A percentile compares a stretch with the other conserved stretches of the same genome.
phyloP scores from a whole-genome alignment of 495 filamentous ascomycete species.

The Xanthoparmelia taractica region DNA sequence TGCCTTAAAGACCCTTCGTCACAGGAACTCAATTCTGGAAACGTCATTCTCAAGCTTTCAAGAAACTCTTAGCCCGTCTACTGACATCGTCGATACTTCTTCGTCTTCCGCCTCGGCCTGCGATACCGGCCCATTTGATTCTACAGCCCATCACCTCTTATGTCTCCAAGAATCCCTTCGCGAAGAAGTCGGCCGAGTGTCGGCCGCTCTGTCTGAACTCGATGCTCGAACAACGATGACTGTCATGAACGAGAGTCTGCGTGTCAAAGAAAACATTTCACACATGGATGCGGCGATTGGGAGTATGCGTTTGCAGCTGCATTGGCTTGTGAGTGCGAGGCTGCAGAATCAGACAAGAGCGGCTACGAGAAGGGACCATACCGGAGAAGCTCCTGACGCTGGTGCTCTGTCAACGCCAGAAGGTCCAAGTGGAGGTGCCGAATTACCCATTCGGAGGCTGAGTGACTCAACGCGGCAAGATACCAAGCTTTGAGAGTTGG shows the following conservation, averaged over 20 bases:
- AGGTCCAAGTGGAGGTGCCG: conserved; percentile 5
- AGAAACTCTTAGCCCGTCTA: conserved; percentile 30
- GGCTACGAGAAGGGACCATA: conserved; percentile 2
- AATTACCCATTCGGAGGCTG: conserved; percentile 9
- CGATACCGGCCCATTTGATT: conserved; percentile 31
- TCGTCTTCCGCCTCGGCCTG: conserved; percentile 9
- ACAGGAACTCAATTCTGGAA: conserved; percentile 53
- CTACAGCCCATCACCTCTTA: conserved; percentile 51
- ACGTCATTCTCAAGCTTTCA: conserved; percentile 45
- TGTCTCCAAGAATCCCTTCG: conserved; percentile 62
- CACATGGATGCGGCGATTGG: conserved; percentile 58
- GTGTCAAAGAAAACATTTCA: conserved; percentile 59
- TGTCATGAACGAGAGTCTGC: conserved; percentile 59
- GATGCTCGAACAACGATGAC: conserved; percentile 61
- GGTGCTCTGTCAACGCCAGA: not conserved
- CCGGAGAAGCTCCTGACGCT: conserved; percentile 1
- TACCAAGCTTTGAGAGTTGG: conserved; percentile 14
- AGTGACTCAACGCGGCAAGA: conserved; percentile 20
- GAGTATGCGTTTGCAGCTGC: conserved; percentile 57
- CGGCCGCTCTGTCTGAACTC: conserved; percentile 51
- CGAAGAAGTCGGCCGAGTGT: conserved; percentile 53
- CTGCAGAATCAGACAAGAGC: conserved; percentile 35
- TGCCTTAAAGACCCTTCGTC: conserved; percentile 47
- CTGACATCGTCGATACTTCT: conserved; percentile 17
- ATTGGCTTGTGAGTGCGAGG: conserved; percentile 59